A percentile compares a stretch with the other conserved stretches of the same genome.
Evolutionary conservation across 1,284 basidiomycete genomes (phyloP).

Genomic region (Cutaneotrichosporon mucoides): DNA sequence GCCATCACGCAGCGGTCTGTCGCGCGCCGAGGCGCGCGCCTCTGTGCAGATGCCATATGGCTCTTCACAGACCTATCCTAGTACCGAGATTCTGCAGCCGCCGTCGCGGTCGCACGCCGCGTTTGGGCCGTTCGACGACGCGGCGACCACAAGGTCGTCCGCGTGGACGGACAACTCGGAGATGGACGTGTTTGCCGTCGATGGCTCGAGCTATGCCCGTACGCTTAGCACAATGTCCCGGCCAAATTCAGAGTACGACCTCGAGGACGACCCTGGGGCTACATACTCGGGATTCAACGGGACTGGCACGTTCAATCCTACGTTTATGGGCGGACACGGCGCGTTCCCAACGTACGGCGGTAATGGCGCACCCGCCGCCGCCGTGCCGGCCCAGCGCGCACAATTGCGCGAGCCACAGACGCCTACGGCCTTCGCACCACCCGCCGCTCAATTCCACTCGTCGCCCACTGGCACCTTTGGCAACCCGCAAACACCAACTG

Average conservation of each 20-base stretch:
- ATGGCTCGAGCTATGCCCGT: conserved; percentile 32
- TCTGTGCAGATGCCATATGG: conserved; percentile 8
- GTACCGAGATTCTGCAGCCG: not conserved
- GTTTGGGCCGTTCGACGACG: not conserved
- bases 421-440: too few species aligned
- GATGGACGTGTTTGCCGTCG: conserved; percentile 30
- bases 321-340: too few species aligned
- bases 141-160: conserved; percentile 1
- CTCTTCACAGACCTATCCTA: not conserved
- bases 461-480: not conserved
- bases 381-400: too few species aligned
- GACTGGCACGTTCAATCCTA: not conserved
- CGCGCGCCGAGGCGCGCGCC: conserved; percentile 10
- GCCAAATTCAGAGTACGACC: conserved; percentile 21
- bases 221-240: conserved; percentile 28
- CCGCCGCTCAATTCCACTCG: not conserved
- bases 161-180: conserved; percentile 36
- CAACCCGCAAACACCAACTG: not conserved
- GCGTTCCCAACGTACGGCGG: not conserved
- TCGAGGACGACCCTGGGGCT: conserved; percentile 18
- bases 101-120: not conserved
- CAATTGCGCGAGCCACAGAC: too few species aligned
- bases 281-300: not conserved
- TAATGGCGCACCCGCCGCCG: too few species aligned
- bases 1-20: not conserved